Base-by-base conservation (phyloP, 2,329 filamentous ascomycete genomes). In the Fusarium redolens region DNA sequence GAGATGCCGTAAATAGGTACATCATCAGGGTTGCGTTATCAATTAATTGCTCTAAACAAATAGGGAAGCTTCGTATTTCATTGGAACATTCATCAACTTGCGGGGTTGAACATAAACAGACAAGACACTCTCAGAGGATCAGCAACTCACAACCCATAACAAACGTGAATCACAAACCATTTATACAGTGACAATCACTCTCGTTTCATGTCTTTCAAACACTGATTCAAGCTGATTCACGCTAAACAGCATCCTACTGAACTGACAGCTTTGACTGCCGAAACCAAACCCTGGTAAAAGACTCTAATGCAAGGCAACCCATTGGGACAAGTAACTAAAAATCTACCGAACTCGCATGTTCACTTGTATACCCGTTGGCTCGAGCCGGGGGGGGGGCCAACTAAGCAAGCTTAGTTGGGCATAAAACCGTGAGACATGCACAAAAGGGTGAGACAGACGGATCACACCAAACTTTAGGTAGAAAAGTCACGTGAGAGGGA, bases 31-130 rank as follows among this genome's bases (percentile, higher is more conserved):
- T 35, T 35, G 54, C 20, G 60, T 62, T 48, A 41, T 45, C 63
- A 44, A 51, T 64, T 30, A 64, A 64, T 38, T 37, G 50, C 30
- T 69, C 57, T 65, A 54, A 47, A 52, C 43, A 71, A 64, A 64
- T 31, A 28, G 43, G 18, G 35, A 64, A 58, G 40, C 44, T 52
- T 58, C 68, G 18, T 40, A 40, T 45, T 63, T 37, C 28, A 45
- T 65, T 67, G 61, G 44, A 38, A 48, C 61, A n/a, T 48, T 52
- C 25, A 54, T 62, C 22, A 33, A 33, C 50, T 35, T 59, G 59
- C 58, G 58, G 66, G 66, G 51, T 69, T 28, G 15, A 40, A 59
- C 38, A n/a, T 17, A 62, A 15, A 33, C 38, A 45, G 37, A 48
- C 43, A 66, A 18, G 58, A 35, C 43, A 38, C 25, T 40, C 45